Conservation (phyloP, 306 rosid species). For the Pyrus communis region DNA sequence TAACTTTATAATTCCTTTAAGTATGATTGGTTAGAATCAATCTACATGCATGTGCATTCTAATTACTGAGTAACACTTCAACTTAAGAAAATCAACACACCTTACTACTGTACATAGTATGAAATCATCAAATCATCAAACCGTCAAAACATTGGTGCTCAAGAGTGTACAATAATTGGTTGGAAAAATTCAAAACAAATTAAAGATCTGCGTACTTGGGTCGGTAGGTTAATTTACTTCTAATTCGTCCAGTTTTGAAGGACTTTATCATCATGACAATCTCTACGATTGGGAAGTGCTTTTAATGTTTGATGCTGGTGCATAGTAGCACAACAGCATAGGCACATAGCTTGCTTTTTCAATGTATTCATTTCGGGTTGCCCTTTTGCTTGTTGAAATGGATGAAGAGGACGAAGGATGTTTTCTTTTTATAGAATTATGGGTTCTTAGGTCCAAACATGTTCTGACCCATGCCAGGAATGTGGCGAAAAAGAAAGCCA, state of each 20-base stretch:
- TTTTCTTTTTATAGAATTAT: slow-evolving; percentile 25
- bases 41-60: neutral
- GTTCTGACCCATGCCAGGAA: slow-evolving; percentile 32
- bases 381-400: slow-evolving; percentile 4
- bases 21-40: neutral
- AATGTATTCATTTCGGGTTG: neutral
- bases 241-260: neutral
- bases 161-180: neutral
- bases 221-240: neutral
- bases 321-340: neutral
- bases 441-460: slow-evolving; percentile 28
- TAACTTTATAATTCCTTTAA: too few species aligned
- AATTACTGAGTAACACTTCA: too few species aligned
- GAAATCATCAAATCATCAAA: too few species aligned
- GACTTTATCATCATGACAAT: too few species aligned
- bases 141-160: neutral
- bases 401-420: slow-evolving; percentile 18
- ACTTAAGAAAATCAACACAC: neutral
- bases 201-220: neutral
- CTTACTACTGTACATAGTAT: neutral
- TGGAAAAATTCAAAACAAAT: neutral
- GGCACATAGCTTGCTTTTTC: neutral
- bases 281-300: neutral
- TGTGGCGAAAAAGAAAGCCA: slow-evolving; percentile 50
- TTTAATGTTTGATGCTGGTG: neutral